Percentiles rank a stretch among this genome's conserved stretches.
Evolutionary conservation across 345 rosid genomes (phyloP).

Genomic region (Aegle marmelos): DNA sequence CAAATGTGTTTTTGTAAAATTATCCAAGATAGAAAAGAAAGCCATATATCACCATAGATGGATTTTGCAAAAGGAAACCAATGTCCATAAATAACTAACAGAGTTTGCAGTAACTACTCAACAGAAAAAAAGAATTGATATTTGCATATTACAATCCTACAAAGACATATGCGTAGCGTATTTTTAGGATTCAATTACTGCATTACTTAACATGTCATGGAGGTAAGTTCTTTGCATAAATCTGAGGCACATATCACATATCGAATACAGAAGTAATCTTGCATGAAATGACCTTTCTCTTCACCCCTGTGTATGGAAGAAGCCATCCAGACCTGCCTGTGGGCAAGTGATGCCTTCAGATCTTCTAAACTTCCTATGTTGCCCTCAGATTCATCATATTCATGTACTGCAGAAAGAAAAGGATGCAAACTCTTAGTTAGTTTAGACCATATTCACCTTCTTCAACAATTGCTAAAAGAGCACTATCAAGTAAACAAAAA

Average conservation of each 20-base stretch:
- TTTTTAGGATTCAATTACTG: background rate
- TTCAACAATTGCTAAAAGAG: background rate
- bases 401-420: conserved; percentile 40
- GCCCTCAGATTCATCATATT: conserved; percentile 32
- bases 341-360: conserved; percentile 51
- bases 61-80: conserved; percentile 1
- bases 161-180: background rate
- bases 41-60: background rate
- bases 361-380: conserved; percentile 36
- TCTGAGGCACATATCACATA: background rate
- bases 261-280: background rate
- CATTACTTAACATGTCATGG: background rate
- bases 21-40: background rate
- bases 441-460: background rate
- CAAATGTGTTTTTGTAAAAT: conserved; percentile 1
- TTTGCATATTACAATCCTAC: background rate
- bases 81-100: background rate
- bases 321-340: conserved; percentile 83
- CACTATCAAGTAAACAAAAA: background rate
- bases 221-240: background rate
- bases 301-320: conserved; percentile 87
- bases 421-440: background rate
- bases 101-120: background rate
- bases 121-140: background rate
- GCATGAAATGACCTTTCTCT: conserved; percentile 60